Conservation (phyloP, 768 basidiomycete genomes). For the Omphalotus guepiniiformis region DNA sequence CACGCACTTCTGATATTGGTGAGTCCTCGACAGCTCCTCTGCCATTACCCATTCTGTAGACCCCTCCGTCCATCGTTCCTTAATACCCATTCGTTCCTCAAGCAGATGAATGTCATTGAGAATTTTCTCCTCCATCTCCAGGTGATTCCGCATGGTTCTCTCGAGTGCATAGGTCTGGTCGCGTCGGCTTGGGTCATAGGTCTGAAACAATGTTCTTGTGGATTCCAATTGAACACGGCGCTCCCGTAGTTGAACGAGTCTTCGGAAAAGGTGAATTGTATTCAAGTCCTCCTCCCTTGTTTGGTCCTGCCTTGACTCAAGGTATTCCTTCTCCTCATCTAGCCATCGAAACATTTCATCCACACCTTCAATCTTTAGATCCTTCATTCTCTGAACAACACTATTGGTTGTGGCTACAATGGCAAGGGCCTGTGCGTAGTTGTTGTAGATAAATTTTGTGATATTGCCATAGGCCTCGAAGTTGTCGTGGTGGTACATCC, state of each 20-base stretch:
- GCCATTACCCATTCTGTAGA: slow-evolving; percentile 4
- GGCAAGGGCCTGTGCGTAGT: slow-evolving; percentile 15
- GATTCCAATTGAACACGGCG: background rate
- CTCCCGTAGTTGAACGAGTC: background rate
- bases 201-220: background rate
- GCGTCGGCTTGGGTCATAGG: background rate
- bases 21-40: background rate
- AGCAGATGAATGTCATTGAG: background rate
- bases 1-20: slow-evolving; percentile 10
- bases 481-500: background rate
- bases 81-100: background rate
- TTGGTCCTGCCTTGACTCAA: slow-evolving; percentile 1
- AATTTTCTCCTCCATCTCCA: background rate
- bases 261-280: background rate
- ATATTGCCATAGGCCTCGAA: slow-evolving; percentile 8
- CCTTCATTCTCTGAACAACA: background rate
- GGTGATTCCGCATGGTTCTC: background rate
- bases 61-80: slow-evolving; percentile 5
- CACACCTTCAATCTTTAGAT: slow-evolving; percentile 2
- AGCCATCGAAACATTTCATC: slow-evolving; percentile 8
- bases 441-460: slow-evolving; percentile 4
- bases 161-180: background rate
- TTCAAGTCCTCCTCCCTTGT: background rate
- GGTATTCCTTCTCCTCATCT: slow-evolving; percentile 14
- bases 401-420: background rate